These are phyloP conservation scores for Globisporangium paroecandrum DNA, from an alignment of 352 stramenopile species.

Conservation along the genomic window DNA sequence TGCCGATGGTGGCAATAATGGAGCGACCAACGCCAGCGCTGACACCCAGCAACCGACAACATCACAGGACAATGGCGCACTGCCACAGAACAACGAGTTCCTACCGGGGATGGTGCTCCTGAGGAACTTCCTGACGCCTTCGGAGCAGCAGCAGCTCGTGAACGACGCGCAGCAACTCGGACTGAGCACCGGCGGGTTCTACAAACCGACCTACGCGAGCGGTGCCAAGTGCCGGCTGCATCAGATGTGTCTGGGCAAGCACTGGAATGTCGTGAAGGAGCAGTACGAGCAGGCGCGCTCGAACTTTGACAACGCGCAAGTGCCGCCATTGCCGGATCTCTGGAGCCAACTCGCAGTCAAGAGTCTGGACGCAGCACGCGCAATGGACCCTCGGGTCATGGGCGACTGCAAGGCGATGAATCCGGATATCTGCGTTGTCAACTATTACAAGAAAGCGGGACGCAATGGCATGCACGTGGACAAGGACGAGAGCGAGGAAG, in stretches of 20 bases:
- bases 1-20: neutral
- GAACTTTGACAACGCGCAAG: conserved; percentile 45
- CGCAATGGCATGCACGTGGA: conserved; percentile 75
- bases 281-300: conserved; percentile 56
- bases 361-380: conserved; percentile 34
- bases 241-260: conserved; percentile 65
- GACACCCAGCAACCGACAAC: neutral
- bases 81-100: conserved; percentile 21
- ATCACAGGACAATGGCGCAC: neutral
- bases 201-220: conserved; percentile 66
- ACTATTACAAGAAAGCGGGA: conserved; percentile 75
- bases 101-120: conserved; percentile 66
- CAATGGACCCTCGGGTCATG: conserved; percentile 40
- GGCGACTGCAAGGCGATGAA: conserved; percentile 40
- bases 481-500: conserved; percentile 62
- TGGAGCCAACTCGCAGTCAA: conserved; percentile 37
- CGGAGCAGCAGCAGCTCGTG: conserved; percentile 58
- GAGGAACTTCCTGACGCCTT: conserved; percentile 43
- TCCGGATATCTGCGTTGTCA: conserved; percentile 69
- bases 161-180: conserved; percentile 47
- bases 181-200: conserved; percentile 44
- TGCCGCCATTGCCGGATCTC: conserved; percentile 27
- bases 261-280: conserved; percentile 74
- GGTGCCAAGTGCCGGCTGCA: conserved; percentile 70
- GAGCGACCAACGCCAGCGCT: neutral